Evolutionary conservation across 345 rosid species (phyloP), one percentile per base, ranked within the genome.

Genomic region (Punica granatum): DNA sequence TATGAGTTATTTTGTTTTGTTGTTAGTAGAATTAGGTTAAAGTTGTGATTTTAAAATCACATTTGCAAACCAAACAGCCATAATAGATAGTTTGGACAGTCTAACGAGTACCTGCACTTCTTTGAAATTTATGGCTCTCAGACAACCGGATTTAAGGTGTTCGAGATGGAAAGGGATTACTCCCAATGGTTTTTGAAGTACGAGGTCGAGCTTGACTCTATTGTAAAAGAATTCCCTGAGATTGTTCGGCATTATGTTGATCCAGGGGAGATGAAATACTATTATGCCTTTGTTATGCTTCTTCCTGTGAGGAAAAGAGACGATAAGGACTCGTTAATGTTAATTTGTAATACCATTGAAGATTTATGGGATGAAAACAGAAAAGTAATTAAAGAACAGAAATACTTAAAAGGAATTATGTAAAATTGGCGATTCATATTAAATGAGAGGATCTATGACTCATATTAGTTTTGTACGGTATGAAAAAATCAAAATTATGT

Each of bases 81-180:
- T n/a, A n/a, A n/a, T n/a, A 35, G 72, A 21, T 73, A 70, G 32
- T 67, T 77, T 15, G 74, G 74, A 6, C 72, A 66, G 48, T 69
- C 72, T 11, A 28, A n/a, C n/a, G 80, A 67, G 33, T 72, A 73
- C 68, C 14, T 77, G 74, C 72, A 70, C 48, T 66, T 69, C n/a
- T 66, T 77, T 63, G 74, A 70, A 51, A 67, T 77, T n/a, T 54
- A 69, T 19, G 69, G 72, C 11, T 53, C 71, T 44, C 62, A 62
- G 39, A 53, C 67, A 4, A 19, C 60, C 35, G 37, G 42, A 33
- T 77, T 77, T 19, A 56, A 67, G 34, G 69, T 77, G 4, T 77
- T 62, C 25, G 74, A 70, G 74, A 43, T 73, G 72, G 69, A 67
- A 44, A 67, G 25, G 49, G 72, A 77, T 36, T 66, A 64, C 63